Base-by-base conservation (phyloP, 495 filamentous ascomycete genomes). In the Oidiodendron maius region DNA sequence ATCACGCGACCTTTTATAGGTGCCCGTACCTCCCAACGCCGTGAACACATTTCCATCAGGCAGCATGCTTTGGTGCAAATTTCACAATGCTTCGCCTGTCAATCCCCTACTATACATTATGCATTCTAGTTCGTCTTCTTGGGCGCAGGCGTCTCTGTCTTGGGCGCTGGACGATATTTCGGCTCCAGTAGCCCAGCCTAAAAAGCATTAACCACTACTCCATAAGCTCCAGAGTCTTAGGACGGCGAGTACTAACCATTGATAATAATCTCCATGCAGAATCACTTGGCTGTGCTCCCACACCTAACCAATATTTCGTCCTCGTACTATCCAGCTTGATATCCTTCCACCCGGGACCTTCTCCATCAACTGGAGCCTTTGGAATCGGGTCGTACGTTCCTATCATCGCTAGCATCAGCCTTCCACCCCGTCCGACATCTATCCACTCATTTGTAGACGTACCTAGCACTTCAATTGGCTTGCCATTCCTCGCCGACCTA, bases 271-370 rank as follows among this genome's bases (percentile, higher is more conserved):
- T 74, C 93, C 89, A 94, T 22, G 83, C 86, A 3, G 86, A 77
- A 55, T 96, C 87, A 55, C 82, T 90, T 22, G 93, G 91, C 68
- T 98, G 93, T 32, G 93, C 93, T 3, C 93, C 93, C 9, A 96
- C 91, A 63, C 93, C 93, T 12, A 98, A 71, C 93, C 93, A 98
- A 69, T 98, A 98, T 65, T 86, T 83, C 44, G 91, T 86, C 40
- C 93, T 74, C 44, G 76, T 65, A 1, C 73, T 74, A 71, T 98
- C 93, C 2, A 98, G 74, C 46, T 87, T 81, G 58, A 98, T 86
- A 47, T 97, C 91, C 66, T 98, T 98, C 64, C 80, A 82, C 51
- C 82, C 71, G 46, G 77, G 80, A 8, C 79, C 82, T 49, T 80
- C 75, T 55, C 78, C 76, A 41, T 82, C 78, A 52, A 80, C 78